Percentiles rank a stretch among this genome's conserved stretches.
Conservation (phyloP, 306 rosid species). For the Cucurbita maxima region DNA sequence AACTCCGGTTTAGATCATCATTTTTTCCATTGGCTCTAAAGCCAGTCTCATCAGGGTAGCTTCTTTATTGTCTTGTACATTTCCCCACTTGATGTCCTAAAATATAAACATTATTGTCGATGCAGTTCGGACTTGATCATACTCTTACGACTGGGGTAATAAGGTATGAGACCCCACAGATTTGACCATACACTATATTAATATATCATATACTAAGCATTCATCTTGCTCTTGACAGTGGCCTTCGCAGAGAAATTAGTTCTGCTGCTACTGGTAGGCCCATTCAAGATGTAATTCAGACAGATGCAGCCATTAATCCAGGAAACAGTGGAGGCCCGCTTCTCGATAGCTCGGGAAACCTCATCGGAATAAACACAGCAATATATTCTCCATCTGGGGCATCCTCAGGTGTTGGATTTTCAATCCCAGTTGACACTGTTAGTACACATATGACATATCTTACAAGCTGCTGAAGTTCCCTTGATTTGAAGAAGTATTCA, state of each 20-base stretch:
- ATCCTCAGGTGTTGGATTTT: slow-evolving; percentile 95
- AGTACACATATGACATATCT: slow-evolving; percentile 18
- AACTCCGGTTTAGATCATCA: background rate
- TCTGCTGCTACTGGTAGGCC: slow-evolving; percentile 99
- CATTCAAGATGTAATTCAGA: slow-evolving; percentile 96
- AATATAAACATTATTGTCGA: slow-evolving; percentile 3
- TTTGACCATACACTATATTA: slow-evolving; percentile 1
- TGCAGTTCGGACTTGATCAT: slow-evolving; percentile 98
- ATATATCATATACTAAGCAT: background rate
- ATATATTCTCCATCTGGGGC: slow-evolving; percentile 98
- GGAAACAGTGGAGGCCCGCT: slow-evolving; percentile 99
- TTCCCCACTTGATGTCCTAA: background rate
- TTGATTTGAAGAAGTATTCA: slow-evolving; percentile 6
- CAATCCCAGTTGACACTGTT: slow-evolving; percentile 96
- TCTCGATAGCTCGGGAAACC: slow-evolving; percentile 88
- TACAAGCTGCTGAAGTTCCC: background rate
- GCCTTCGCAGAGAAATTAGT: slow-evolving; percentile 96
- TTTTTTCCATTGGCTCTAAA: background rate
- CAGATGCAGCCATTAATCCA: slow-evolving; percentile 99
- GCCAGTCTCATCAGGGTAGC: background rate
- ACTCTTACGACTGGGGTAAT: slow-evolving; percentile 93
- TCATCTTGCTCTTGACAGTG: slow-evolving; percentile 29
- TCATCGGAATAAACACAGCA: slow-evolving; percentile 92
- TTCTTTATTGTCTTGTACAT: background rate
- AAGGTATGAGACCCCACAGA: slow-evolving; percentile 34